Conservation (phyloP, 306 rosid genomes). For the Sicyos edulis region DNA sequence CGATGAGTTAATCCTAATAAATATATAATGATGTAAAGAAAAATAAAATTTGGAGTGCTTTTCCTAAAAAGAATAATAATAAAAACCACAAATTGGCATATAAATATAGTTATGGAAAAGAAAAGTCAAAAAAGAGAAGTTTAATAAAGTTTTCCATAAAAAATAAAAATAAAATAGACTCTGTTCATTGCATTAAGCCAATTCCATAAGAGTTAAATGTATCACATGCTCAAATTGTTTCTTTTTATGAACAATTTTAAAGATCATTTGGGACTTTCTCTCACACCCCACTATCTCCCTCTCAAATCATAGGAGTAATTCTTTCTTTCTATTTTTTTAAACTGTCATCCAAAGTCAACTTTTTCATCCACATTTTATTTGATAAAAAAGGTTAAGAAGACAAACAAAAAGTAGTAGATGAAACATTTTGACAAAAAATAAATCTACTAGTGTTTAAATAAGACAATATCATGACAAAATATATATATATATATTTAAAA, state of each 20-base stretch:
- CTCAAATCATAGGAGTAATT: background rate
- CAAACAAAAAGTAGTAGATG: too few relatives aligned
- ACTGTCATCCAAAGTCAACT: too few relatives aligned
- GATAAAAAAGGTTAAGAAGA: too few relatives aligned
- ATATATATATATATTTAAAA: too few relatives aligned
- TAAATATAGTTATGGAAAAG: background rate
- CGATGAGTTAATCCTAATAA: background rate
- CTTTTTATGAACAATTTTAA: too few relatives aligned
- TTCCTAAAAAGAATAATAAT: background rate
- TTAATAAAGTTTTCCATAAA: background rate
- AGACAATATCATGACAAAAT: too few relatives aligned
- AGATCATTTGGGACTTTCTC: background rate
- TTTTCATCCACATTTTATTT: background rate
- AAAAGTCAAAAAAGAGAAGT: background rate
- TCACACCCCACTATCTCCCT: background rate
- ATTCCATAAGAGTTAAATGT: background rate
- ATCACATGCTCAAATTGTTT: background rate
- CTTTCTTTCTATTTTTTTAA: too few relatives aligned
- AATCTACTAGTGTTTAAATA: too few relatives aligned
- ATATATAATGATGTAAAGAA: background rate
- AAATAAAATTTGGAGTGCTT: background rate
- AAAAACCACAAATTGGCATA: background rate
- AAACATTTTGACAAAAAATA: too few relatives aligned
- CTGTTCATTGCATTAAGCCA: background rate
- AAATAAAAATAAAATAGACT: background rate